Percentiles rank a stretch among this genome's conserved stretches.
phyloP scores from a whole-genome alignment of 2,329 filamentous ascomycete genomes.

The Elsinoe ampelina region DNA sequence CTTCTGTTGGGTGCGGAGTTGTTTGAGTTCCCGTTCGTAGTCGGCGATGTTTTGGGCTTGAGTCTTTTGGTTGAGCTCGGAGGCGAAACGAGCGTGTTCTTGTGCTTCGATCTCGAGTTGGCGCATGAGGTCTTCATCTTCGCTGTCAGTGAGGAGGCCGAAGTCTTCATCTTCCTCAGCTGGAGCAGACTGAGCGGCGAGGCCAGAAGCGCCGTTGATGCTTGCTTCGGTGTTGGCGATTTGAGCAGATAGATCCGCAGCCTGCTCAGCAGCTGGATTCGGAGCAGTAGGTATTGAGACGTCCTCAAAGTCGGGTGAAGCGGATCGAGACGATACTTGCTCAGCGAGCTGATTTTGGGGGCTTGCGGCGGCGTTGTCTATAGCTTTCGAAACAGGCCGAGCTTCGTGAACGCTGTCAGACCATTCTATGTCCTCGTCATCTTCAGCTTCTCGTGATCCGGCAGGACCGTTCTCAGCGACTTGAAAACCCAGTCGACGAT shows the following conservation, averaged over 20 bases:
- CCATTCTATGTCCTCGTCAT: slow-evolving; percentile 39
- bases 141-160: slow-evolving; percentile 63
- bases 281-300: slow-evolving; percentile 30
- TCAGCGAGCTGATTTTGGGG: slow-evolving; percentile 17
- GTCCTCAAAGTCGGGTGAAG: slow-evolving; percentile 42
- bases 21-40: slow-evolving; percentile 79
- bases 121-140: slow-evolving; percentile 80
- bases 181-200: slow-evolving; percentile 20
- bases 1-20: slow-evolving; percentile 86
- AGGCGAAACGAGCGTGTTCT: slow-evolving; percentile 88
- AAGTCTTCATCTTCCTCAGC: slow-evolving; percentile 27
- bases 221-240: background rate
- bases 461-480: slow-evolving; percentile 6
- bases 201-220: slow-evolving; percentile 2
- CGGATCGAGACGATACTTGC: slow-evolving; percentile 12
- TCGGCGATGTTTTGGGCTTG: slow-evolving; percentile 61
- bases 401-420: slow-evolving; percentile 42
- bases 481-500: slow-evolving; percentile 14
- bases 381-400: slow-evolving; percentile 3
- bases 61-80: slow-evolving; percentile 69
- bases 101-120: slow-evolving; percentile 85
- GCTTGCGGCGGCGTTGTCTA: slow-evolving; percentile 17
- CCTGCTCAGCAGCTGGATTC: background rate
- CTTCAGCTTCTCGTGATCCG: slow-evolving; percentile 18
- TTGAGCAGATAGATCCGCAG: background rate